Conservation (phyloP, 805 yeast genomes). For the Kodamaea jinghongensis region DNA sequence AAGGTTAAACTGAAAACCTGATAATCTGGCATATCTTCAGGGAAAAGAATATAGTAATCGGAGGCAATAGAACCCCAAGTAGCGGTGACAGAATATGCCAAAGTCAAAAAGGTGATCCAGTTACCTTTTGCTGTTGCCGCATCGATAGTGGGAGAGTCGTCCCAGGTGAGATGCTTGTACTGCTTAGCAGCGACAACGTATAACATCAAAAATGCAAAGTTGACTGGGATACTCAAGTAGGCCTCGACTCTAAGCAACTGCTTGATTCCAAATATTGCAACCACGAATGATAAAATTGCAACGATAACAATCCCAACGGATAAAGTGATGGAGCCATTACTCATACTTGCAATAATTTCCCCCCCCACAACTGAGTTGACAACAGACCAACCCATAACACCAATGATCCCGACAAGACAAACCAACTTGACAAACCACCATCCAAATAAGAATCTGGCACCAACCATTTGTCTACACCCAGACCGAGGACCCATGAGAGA, state of each 20-base stretch:
- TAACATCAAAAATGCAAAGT: conserved; percentile 62
- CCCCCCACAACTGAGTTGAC: conserved; percentile 91
- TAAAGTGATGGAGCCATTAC: conserved; percentile 63
- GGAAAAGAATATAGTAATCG: conserved; percentile 80
- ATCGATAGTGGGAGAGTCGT: conserved; percentile 32
- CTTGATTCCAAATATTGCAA: conserved; percentile 77
- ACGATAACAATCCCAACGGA: conserved; percentile 75
- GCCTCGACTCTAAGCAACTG: conserved; percentile 69
- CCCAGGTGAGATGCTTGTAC: conserved; percentile 35
- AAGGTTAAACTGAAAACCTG: conserved; percentile 61
- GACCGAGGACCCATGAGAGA: conserved; percentile 87
- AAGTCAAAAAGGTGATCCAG: conserved; percentile 68
- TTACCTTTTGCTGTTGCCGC: conserved; percentile 55
- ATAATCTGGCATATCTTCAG: conserved; percentile 60
- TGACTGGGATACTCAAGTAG: conserved; percentile 63
- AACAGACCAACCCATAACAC: conserved; percentile 91
- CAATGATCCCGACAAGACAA: conserved; percentile 66
- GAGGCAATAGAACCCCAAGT: conserved; percentile 90
- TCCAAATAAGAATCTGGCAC: conserved; percentile 77
- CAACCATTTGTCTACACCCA: conserved; percentile 86
- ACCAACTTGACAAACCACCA: conserved; percentile 81
- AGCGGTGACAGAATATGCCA: conserved; percentile 73
- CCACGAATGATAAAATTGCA: conserved; percentile 57
- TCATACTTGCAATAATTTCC: conserved; percentile 66
- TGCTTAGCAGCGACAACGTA: conserved; percentile 59